These are phyloP conservation scores for Colletotrichum echinochloae DNA, from an alignment of 2,329 filamentous ascomycete genomes.

Conservation along the genomic window DNA sequence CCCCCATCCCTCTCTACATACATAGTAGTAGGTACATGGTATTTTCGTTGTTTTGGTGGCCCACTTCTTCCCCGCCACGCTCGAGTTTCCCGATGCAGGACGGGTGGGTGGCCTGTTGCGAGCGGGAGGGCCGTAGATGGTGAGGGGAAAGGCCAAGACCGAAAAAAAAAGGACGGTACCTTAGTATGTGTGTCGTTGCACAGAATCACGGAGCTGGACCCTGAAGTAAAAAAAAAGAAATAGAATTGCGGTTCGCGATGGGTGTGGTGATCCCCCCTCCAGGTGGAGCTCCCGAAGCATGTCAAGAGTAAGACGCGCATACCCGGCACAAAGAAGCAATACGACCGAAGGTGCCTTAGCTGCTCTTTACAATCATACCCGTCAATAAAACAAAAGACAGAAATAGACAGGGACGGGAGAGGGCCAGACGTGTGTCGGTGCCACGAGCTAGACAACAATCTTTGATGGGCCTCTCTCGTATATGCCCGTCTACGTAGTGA, in stretches of 20 bases:
- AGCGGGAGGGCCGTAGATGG: neutral
- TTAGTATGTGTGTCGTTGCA: slow-evolving; percentile 8
- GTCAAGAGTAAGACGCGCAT: slow-evolving; percentile 24
- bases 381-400: too few relatives aligned
- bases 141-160: neutral
- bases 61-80: slow-evolving; percentile 8
- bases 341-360: slow-evolving; percentile 5
- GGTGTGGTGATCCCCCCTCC: neutral
- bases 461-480: too few relatives aligned
- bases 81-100: slow-evolving; percentile 28
- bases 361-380: neutral
- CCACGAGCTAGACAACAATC: too few relatives aligned
- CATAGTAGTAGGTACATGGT: too few relatives aligned
- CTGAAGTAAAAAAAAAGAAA: slow-evolving; percentile 1
- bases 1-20: too few relatives aligned
- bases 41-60: too few relatives aligned
- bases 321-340: slow-evolving; percentile 21
- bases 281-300: slow-evolving; percentile 5
- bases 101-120: slow-evolving; percentile 4
- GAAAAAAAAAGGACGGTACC: neutral
- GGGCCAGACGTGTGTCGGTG: neutral
- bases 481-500: too few relatives aligned
- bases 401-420: neutral
- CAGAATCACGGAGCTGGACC: slow-evolving; percentile 8
- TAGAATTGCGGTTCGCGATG: neutral